phyloP scores from a whole-genome alignment of 768 basidiomycete genomes.

The Galerina sulciceps region DNA sequence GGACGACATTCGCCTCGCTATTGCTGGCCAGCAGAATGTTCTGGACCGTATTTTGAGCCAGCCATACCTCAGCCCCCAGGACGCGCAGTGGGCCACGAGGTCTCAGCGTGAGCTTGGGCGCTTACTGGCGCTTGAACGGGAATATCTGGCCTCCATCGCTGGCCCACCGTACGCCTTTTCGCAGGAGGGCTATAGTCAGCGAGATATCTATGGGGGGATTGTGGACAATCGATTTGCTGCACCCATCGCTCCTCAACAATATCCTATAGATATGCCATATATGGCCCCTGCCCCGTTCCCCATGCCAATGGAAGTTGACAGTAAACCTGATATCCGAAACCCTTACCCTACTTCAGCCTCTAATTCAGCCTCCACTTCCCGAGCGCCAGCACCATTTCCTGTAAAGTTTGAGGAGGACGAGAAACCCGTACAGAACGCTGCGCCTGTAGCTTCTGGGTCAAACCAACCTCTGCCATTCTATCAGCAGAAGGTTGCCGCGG shows the following conservation, averaged over 20 bases:
- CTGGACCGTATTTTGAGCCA: background rate
- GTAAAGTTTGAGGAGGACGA: background rate
- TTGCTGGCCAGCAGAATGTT: constrained; percentile 9
- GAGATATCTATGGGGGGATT: background rate
- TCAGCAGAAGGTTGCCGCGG: too few relatives aligned
- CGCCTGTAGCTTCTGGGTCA: background rate
- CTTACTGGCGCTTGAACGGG: background rate
- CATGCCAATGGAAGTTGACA: constrained; percentile 14
- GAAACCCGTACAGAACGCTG: background rate
- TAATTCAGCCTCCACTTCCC: background rate
- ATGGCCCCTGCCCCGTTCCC: background rate
- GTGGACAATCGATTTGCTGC: background rate
- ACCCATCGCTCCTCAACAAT: background rate
- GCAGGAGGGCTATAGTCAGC: too few relatives aligned
- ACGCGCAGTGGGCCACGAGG: background rate
- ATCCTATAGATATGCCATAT: background rate
- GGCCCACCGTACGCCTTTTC: too few relatives aligned
- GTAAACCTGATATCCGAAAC: constrained; percentile 1
- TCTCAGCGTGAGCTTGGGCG: constrained; percentile 5
- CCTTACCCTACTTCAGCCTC: background rate
- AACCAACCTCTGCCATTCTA: background rate
- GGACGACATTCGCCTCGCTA: background rate
- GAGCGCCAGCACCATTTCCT: background rate
- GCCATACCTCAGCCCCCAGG: background rate
- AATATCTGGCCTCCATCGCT: background rate